phyloP scores from a whole-genome alignment of 2,329 filamentous ascomycete species.

The Xylariaceae sp. region DNA sequence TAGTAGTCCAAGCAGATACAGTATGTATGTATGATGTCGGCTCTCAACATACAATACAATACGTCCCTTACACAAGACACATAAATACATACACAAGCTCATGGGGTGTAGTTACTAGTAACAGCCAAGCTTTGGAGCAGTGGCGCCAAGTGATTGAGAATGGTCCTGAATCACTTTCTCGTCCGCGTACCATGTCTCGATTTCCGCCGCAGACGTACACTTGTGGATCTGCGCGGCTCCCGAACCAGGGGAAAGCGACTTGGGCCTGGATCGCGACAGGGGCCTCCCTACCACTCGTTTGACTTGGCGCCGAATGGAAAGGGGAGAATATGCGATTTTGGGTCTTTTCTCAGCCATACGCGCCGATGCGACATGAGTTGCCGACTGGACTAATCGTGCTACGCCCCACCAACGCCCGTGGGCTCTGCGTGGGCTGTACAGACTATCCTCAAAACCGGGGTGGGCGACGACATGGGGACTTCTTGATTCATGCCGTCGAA shows the following conservation, averaged over 20 bases:
- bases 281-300: constrained; percentile 16
- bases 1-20: too few relatives aligned
- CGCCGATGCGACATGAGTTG: constrained; percentile 15
- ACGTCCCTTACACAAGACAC: too few relatives aligned
- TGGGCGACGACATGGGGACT: constrained; percentile 1
- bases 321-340: too few relatives aligned
- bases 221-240: constrained; percentile 10
- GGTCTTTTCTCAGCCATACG: too few relatives aligned
- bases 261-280: constrained; percentile 1
- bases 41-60: too few relatives aligned
- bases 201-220: constrained; percentile 8
- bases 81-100: too few relatives aligned
- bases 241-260: not conserved
- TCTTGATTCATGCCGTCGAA: constrained; percentile 8
- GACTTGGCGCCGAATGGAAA: constrained; percentile 23
- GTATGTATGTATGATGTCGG: too few relatives aligned
- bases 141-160: too few relatives aligned
- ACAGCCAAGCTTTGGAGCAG: too few relatives aligned
- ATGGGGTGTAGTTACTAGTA: too few relatives aligned
- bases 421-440: too few relatives aligned
- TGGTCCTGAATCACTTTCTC: constrained; percentile 6
- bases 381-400: constrained; percentile 1
- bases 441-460: not conserved
- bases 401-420: not conserved
- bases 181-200: constrained; percentile 17